Conservation (phyloP, 176 grass and related monocot genomes). For the Oryza officinalis region DNA sequence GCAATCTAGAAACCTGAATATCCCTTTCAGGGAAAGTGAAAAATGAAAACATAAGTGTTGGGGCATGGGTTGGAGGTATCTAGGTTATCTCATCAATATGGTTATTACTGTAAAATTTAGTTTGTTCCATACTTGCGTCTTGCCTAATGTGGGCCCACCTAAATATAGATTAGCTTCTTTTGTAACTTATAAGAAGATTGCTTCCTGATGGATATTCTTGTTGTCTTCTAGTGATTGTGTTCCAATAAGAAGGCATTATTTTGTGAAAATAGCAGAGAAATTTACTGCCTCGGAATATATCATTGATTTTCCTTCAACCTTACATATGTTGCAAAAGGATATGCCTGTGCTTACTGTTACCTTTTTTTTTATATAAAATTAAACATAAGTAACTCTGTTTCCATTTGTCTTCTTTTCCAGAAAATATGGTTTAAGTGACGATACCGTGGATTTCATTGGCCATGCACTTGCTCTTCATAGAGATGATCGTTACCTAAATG, state of each 20-base stretch:
- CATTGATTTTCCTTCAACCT: background rate
- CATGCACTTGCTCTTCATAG: conserved; percentile 90
- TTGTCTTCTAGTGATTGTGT: background rate
- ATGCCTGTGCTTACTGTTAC: conserved; percentile 16
- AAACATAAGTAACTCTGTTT: conserved; percentile 25
- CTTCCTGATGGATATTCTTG: background rate
- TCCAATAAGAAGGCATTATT: background rate
- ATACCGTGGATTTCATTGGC: conserved; percentile 84
- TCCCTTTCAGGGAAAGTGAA: background rate
- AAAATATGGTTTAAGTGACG: conserved; percentile 80
- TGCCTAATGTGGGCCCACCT: conserved; percentile 7
- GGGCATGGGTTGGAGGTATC: background rate
- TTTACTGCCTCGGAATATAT: background rate
- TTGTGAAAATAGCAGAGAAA: background rate
- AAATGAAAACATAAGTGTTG: conserved; percentile 1
- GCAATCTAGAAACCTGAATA: conserved; percentile 22
- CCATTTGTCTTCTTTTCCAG: conserved; percentile 40
- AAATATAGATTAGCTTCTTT: background rate
- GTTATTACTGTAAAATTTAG: background rate
- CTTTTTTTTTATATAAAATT: background rate
- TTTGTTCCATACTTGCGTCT: background rate
- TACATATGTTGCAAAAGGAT: conserved; percentile 1
- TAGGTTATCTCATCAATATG: background rate
- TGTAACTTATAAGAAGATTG: background rate
- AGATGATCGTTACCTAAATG: conserved; percentile 75